A percentile compares a stretch with the other conserved stretches of the same genome.
phyloP scores from a whole-genome alignment of 2,329 filamentous ascomycete species.

The Madurella mycetomatis region DNA sequence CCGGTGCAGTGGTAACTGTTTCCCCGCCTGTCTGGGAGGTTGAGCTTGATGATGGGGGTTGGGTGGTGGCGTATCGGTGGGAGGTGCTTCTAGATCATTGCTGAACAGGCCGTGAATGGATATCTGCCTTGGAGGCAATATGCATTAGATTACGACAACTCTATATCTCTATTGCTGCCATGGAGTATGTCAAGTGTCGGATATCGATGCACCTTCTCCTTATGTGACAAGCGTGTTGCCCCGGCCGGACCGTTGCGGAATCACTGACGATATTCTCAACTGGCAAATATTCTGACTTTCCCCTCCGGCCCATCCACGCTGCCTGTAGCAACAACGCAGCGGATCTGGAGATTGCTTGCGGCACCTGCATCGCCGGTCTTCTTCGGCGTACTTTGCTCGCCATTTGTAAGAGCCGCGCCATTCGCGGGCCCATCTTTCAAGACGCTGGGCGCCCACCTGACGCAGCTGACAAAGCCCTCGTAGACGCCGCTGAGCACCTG shows the following conservation, averaged over 20 bases:
- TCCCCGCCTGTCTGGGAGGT: constrained; percentile 37
- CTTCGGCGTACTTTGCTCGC: constrained; percentile 39
- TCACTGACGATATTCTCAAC: constrained; percentile 29
- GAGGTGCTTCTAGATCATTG: constrained; percentile 6
- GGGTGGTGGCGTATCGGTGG: constrained; percentile 38
- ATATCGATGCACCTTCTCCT: neutral
- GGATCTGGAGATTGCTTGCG: constrained; percentile 55
- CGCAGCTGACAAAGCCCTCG: constrained; percentile 76
- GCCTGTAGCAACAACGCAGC: constrained; percentile 84
- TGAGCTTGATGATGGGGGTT: constrained; percentile 28
- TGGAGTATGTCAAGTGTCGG: neutral
- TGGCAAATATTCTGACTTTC: constrained; percentile 73
- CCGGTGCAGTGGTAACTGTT: constrained; percentile 31
- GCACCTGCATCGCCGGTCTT: constrained; percentile 43
- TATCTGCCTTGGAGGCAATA: neutral
- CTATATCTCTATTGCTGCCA: neutral
- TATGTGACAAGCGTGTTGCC: too few relatives aligned
- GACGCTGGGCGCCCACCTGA: constrained; percentile 79
- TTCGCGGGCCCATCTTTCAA: constrained; percentile 52
- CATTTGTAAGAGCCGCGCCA: constrained; percentile 28
- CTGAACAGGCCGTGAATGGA: neutral
- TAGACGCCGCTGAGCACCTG: constrained; percentile 74
- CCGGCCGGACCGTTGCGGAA: too few relatives aligned
- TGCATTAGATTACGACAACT: neutral
- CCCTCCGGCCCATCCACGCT: constrained; percentile 62